Percentiles rank a stretch among this genome's conserved stretches.
Evolutionary conservation across 352 stramenopile species (phyloP).

Genomic region (Phytophthora rubi): DNA sequence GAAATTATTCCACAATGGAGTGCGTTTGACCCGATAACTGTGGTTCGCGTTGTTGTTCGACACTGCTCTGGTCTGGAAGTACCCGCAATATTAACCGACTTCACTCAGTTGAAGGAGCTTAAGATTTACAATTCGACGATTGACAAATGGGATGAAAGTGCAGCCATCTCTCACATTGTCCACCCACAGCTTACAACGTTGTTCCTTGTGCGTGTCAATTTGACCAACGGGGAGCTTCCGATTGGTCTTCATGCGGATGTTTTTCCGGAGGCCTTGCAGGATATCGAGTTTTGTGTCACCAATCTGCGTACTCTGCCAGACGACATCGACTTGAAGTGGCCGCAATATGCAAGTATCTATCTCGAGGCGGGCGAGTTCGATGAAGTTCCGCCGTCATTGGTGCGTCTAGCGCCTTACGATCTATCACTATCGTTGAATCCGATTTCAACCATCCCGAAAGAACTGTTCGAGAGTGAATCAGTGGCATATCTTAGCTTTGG

Average conservation of each 20-base stretch:
- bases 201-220: conserved; percentile 25
- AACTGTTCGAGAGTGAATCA: conserved; percentile 40
- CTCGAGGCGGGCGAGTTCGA: conserved; percentile 11
- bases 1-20: background rate
- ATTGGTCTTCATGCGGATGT: conserved; percentile 14
- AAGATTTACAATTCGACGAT: conserved; percentile 41
- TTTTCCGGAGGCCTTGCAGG: conserved; percentile 11
- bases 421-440: conserved; percentile 37
- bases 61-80: background rate
- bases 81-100: conserved; percentile 11
- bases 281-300: conserved; percentile 41
- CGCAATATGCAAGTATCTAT: conserved; percentile 22
- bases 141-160: conserved; percentile 10
- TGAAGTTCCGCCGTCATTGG: conserved; percentile 6
- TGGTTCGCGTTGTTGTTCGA: background rate
- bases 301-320: conserved; percentile 44
- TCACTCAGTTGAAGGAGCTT: conserved; percentile 18
- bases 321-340: conserved; percentile 43
- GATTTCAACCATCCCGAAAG: conserved; percentile 26
- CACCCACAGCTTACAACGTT: conserved; percentile 23
- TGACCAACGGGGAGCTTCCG: conserved; percentile 15
- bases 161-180: conserved; percentile 11
- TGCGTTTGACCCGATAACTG: background rate
- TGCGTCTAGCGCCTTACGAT: conserved; percentile 29
- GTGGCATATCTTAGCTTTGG: conserved; percentile 38